These are phyloP conservation scores for Craterostigma plantagineum DNA, from an alignment of 257 asterid species.

Conservation along the genomic window DNA sequence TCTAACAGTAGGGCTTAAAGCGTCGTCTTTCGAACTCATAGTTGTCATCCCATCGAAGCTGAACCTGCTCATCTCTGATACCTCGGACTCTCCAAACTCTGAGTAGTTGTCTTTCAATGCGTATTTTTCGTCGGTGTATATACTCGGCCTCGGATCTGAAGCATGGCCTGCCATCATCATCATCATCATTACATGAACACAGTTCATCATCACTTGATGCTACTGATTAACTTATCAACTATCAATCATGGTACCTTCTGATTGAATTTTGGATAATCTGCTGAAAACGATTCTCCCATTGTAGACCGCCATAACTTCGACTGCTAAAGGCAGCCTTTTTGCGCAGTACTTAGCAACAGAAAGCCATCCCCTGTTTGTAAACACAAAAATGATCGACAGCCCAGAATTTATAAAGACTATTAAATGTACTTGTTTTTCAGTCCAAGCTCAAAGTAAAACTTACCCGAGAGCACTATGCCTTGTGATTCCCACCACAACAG, in stretches of 20 bases:
- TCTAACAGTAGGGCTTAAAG: slow-evolving; percentile 8
- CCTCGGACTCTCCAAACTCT: slow-evolving; percentile 34
- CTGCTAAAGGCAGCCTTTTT: slow-evolving; percentile 35
- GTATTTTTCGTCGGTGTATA: slow-evolving; percentile 3
- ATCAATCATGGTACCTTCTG: slow-evolving; percentile 37
- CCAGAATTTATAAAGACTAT: not conserved
- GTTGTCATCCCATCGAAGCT: slow-evolving; percentile 25
- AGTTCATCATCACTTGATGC: not conserved
- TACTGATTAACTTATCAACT: not conserved
- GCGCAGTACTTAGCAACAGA: slow-evolving; percentile 80
- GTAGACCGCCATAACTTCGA: slow-evolving; percentile 64
- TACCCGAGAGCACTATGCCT: slow-evolving; percentile 47
- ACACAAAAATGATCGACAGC: not conserved
- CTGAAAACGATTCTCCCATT: slow-evolving; percentile 55
- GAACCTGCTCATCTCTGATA: slow-evolving; percentile 23
- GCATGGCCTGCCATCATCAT: slow-evolving; percentile 14
- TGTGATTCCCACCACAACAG: slow-evolving; percentile 59
- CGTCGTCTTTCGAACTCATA: slow-evolving; percentile 3
- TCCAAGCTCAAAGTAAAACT: slow-evolving; percentile 11
- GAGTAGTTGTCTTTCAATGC: slow-evolving; percentile 23
- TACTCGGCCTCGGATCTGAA: slow-evolving; percentile 24
- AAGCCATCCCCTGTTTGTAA: slow-evolving; percentile 40
- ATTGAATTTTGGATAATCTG: slow-evolving; percentile 22
- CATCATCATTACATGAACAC: not conserved
- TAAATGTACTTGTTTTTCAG: too few species aligned